These are phyloP conservation scores for Trichoderma endophyticum DNA, from an alignment of 2,329 filamentous ascomycete genomes.

Conservation along the genomic window DNA sequence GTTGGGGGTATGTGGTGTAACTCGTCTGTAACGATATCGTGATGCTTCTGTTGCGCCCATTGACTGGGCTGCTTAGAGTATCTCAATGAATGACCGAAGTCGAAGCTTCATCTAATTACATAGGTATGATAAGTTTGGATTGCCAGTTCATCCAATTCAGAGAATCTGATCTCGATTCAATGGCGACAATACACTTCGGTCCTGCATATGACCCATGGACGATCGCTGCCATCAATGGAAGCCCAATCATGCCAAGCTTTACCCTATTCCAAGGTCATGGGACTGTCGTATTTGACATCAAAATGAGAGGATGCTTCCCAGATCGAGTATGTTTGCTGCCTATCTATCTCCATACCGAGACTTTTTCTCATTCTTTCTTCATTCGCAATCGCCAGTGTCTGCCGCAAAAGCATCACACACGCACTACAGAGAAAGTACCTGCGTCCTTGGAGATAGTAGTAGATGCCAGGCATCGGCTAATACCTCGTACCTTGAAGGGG, in stretches of 20 bases:
- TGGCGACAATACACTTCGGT: background rate
- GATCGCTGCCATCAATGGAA: constrained; percentile 2
- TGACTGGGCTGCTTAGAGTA: background rate
- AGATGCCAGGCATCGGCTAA: background rate
- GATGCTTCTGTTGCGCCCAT: no score
- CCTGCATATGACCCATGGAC: background rate
- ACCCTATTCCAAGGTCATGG: constrained; percentile 10
- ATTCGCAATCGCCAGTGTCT: background rate
- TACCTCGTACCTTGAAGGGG: background rate
- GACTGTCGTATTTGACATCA: background rate
- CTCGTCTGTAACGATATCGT: no score
- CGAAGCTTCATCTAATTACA: background rate
- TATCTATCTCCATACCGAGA: background rate
- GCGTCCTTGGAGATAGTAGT: background rate
- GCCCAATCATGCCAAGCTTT: background rate
- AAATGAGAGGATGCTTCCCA: background rate
- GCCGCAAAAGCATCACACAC: background rate
- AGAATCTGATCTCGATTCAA: background rate
- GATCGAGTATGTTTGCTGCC: background rate
- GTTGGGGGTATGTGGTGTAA: no score
- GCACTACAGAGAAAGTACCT: background rate
- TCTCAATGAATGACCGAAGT: background rate
- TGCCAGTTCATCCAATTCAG: background rate
- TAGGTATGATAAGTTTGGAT: background rate
- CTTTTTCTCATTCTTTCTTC: background rate